phyloP scores from a whole-genome alignment of 208 protist genomes.

The Angomonas ambiguus region DNA sequence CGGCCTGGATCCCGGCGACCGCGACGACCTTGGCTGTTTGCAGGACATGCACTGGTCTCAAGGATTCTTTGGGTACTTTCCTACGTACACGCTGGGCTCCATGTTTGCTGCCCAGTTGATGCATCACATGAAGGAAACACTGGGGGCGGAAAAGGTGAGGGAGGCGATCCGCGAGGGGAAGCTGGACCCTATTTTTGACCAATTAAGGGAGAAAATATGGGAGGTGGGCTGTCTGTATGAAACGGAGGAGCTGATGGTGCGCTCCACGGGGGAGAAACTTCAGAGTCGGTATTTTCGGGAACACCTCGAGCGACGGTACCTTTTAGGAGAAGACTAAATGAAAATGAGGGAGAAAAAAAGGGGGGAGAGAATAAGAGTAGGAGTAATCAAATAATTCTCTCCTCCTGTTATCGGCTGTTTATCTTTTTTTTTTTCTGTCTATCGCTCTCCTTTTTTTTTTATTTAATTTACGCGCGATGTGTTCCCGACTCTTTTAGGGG shows the following conservation, averaged over 20 bases:
- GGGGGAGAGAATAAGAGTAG: no score
- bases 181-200: conserved; percentile 37
- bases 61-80: conserved; percentile 79
- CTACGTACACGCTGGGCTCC: conserved; percentile 74
- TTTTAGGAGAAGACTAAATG: conserved; percentile 16
- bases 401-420: not conserved
- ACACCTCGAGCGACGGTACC: conserved; percentile 66
- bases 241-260: conserved; percentile 58
- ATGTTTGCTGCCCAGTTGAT: conserved; percentile 73
- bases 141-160: conserved; percentile 30
- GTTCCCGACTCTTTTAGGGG: not conserved
- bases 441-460: not conserved
- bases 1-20: conserved; percentile 54
- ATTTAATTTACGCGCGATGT: not conserved
- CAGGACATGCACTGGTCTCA: conserved; percentile 84
- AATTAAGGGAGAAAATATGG: conserved; percentile 62
- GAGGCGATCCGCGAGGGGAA: conserved; percentile 38
- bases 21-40: conserved; percentile 60
- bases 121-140: conserved; percentile 36
- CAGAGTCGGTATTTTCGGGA: conserved; percentile 62
- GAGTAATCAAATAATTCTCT: conserved; percentile 3
- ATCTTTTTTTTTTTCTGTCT: not conserved
- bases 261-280: conserved; percentile 68
- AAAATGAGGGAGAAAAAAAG: no score
- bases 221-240: conserved; percentile 30